A percentile compares a stretch with the other conserved stretches of the same genome.
Evolutionary conservation across 2,329 filamentous ascomycete species (phyloP).

Genomic region (Aspergillus candidus): DNA sequence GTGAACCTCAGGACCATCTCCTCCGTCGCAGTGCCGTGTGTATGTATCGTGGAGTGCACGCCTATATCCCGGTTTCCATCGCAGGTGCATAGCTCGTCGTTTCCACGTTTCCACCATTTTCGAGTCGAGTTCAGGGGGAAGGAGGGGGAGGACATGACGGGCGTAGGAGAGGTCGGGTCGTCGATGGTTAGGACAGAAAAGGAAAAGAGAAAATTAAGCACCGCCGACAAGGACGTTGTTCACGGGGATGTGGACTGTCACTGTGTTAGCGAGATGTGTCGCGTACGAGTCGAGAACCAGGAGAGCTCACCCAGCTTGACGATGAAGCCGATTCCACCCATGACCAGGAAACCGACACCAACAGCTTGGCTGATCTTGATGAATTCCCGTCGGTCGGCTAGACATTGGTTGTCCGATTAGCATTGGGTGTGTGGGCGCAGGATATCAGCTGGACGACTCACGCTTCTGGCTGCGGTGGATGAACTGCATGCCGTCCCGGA

Average conservation of each 20-base stretch:
- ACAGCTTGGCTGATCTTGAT: constrained; percentile 57
- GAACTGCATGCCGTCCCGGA: constrained; percentile 18
- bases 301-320: constrained; percentile 52
- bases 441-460: constrained; percentile 6
- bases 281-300: neutral
- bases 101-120: neutral
- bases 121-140: neutral
- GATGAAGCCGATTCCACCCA: constrained; percentile 53
- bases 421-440: neutral
- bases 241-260: constrained; percentile 45
- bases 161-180: too few species aligned
- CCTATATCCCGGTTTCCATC: too few species aligned
- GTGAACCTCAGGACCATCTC: too few species aligned
- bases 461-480: constrained; percentile 20
- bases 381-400: constrained; percentile 55
- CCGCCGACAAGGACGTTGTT: constrained; percentile 48
- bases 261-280: constrained; percentile 10
- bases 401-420: constrained; percentile 5
- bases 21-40: too few species aligned
- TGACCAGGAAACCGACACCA: constrained; percentile 55
- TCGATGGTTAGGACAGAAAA: neutral
- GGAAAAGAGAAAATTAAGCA: constrained; percentile 24
- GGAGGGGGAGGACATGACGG: too few species aligned
- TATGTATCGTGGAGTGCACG: too few species aligned
- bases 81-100: too few species aligned